Percentiles rank a stretch among this genome's conserved stretches.
Evolutionary conservation across 176 grass and related monocot genomes (phyloP).

Genomic region (Eleusine coracana): DNA sequence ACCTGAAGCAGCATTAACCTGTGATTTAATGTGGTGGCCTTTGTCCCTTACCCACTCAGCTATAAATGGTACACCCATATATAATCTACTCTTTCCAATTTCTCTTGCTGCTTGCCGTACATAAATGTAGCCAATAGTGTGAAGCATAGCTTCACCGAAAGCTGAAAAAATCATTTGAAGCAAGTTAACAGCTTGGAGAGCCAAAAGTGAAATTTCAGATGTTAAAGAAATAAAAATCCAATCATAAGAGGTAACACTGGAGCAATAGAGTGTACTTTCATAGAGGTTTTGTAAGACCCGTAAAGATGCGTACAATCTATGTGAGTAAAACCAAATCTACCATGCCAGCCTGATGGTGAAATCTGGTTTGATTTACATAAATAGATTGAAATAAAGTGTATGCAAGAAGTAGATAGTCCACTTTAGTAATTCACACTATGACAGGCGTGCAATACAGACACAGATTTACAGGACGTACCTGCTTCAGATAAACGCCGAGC

Average conservation of each 20-base stretch:
- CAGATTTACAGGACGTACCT: constrained; percentile 48
- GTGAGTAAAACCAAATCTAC: neutral
- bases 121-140: constrained; percentile 97
- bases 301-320: neutral
- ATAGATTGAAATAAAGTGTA: constrained; percentile 25
- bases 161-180: constrained; percentile 58
- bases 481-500: constrained; percentile 81
- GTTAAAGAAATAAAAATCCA: neutral
- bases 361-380: neutral
- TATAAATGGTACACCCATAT: constrained; percentile 91
- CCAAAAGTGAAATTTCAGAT: constrained; percentile 1
- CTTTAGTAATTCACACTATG: neutral
- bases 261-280: neutral
- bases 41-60: constrained; percentile 99
- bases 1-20: constrained; percentile 99
- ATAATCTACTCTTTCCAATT: constrained; percentile 74
- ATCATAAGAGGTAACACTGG: neutral
- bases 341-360: neutral
- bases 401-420: constrained; percentile 6
- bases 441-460: neutral
- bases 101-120: constrained; percentile 80
- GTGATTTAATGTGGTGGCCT: constrained; percentile 90
- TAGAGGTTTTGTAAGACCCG: neutral
- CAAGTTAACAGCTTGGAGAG: constrained; percentile 33
- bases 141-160: constrained; percentile 98